These are phyloP conservation scores for Saccharomycopsis sp. DNA, from an alignment of 805 yeast species.

Conservation along the genomic window DNA sequence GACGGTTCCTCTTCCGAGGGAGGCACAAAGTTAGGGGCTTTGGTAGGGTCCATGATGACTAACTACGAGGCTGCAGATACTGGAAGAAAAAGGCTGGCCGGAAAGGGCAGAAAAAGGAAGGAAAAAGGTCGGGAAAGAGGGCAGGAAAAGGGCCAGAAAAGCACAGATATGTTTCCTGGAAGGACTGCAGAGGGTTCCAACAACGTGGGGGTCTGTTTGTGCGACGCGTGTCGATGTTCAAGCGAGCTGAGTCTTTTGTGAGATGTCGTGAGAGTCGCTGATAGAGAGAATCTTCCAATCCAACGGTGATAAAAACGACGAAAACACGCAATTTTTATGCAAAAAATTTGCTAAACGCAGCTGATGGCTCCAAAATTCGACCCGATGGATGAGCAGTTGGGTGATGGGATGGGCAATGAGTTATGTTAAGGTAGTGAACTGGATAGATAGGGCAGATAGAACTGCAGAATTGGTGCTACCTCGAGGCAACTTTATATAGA, in stretches of 20 bases:
- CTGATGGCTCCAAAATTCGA: too few relatives aligned
- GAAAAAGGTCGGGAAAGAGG: neutral
- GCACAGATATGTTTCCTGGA: constrained; percentile 30
- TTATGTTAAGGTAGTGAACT: too few relatives aligned
- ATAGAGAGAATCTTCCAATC: neutral
- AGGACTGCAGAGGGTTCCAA: constrained; percentile 26
- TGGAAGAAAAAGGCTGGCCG: constrained; percentile 8
- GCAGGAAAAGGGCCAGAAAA: constrained; percentile 12
- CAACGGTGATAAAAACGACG: constrained; percentile 22
- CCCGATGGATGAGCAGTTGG: too few relatives aligned
- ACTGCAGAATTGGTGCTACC: too few relatives aligned
- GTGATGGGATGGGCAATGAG: too few relatives aligned
- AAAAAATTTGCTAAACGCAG: constrained; percentile 28
- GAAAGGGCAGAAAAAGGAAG: constrained; percentile 10
- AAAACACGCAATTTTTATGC: constrained; percentile 26
- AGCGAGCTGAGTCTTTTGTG: neutral
- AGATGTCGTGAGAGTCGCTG: neutral
- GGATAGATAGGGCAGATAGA: too few relatives aligned
- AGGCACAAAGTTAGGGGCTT: constrained; percentile 85
- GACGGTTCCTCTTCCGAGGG: constrained; percentile 62
- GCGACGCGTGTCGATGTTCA: neutral
- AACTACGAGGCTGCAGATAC: too few relatives aligned
- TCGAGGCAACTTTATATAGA: too few relatives aligned
- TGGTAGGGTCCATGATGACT: constrained; percentile 82
- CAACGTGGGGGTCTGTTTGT: neutral